Conservation (phyloP, 176 grass and related monocot genomes). For the Elymus sibiricus region DNA sequence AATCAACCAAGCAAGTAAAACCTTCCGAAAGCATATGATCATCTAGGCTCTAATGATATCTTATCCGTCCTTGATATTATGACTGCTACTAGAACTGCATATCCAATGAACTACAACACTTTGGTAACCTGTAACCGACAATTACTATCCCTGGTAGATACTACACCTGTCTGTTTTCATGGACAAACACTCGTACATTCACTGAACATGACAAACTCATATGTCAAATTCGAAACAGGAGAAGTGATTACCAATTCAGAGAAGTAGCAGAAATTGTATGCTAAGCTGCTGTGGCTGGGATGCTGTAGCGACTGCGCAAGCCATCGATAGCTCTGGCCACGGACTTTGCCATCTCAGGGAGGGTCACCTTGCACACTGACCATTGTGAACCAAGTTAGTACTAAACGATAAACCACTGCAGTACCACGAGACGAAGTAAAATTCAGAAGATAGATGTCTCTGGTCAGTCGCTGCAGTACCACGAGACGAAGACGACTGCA, state of each 20-base stretch:
- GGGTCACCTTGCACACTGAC: constrained; percentile 48
- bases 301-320: constrained; percentile 46
- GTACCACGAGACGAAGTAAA: too few relatives aligned
- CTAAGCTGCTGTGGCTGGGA: constrained; percentile 33
- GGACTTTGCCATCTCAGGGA: constrained; percentile 33
- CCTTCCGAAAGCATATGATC: background rate
- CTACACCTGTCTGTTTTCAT: background rate
- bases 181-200: background rate
- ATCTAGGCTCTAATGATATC: background rate
- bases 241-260: constrained; percentile 2
- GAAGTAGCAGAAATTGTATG: background rate
- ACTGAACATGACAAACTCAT: background rate
- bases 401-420: background rate
- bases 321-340: constrained; percentile 37
- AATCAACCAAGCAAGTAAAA: background rate
- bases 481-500: constrained; percentile 51
- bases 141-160: too few relatives aligned
- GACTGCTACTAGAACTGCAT: background rate
- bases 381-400: background rate
- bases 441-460: background rate
- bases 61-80: background rate
- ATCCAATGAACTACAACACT: background rate
- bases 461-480: constrained; percentile 23
- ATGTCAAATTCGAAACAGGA: background rate
- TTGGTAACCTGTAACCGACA: background rate